Conservation (phyloP, 768 basidiomycete species). For the Serpula lacrymans region DNA sequence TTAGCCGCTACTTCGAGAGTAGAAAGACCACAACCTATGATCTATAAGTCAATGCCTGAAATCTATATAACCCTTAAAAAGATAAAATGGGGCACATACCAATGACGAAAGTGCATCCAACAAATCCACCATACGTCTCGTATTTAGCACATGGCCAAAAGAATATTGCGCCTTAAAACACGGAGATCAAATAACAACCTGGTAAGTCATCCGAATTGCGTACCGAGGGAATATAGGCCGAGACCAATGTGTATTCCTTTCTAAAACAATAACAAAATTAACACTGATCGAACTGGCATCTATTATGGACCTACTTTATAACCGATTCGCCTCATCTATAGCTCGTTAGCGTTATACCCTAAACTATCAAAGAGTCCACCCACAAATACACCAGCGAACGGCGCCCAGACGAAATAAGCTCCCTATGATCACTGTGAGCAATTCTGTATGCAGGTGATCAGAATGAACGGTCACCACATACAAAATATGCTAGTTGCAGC, state of each 20-base stretch:
- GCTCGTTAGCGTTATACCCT: conserved; percentile 2
- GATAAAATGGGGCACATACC: conserved; percentile 31
- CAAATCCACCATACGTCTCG: conserved; percentile 67
- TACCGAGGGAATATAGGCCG: conserved; percentile 54
- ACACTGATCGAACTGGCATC: background rate
- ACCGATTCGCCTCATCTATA: conserved; percentile 56
- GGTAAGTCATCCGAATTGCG: background rate
- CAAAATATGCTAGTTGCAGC: conserved; percentile 72
- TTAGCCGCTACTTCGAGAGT: conserved; percentile 74
- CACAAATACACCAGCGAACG: conserved; percentile 55
- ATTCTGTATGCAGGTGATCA: too few relatives aligned
- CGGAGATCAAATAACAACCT: conserved; percentile 1
- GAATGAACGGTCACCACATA: conserved; percentile 20
- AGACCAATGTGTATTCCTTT: conserved; percentile 65
- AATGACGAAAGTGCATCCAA: conserved; percentile 70
- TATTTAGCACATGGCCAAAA: conserved; percentile 78
- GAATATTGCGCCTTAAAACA: conserved; percentile 56
- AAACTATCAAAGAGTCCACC: conserved; percentile 20
- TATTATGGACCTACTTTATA: conserved; percentile 51
- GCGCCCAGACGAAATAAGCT: conserved; percentile 60
- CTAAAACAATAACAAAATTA: conserved; percentile 17
- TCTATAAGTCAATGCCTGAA: conserved; percentile 7
- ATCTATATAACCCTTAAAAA: background rate
- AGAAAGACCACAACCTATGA: conserved; percentile 58
- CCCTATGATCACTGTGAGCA: too few relatives aligned